Conservation (phyloP, 352 stramenopile genomes). For the Lagenidium giganteum region DNA sequence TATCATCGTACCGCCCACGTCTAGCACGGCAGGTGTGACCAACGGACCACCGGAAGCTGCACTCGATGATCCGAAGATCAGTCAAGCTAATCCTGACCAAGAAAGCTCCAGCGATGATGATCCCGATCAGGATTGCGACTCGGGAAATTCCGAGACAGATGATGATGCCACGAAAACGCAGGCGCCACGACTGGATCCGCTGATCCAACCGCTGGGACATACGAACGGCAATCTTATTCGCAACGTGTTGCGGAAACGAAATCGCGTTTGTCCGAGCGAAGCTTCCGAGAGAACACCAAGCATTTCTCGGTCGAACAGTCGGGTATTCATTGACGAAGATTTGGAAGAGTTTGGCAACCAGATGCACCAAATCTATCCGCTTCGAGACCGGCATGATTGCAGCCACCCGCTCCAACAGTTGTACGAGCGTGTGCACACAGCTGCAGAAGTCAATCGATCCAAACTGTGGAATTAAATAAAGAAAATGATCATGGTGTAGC, state of each 20-base stretch:
- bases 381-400: neutral
- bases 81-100: too few relatives aligned
- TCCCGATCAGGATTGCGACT: neutral
- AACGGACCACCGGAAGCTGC: neutral
- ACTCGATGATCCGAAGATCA: conserved; percentile 2
- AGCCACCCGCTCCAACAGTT: neutral
- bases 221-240: too few relatives aligned
- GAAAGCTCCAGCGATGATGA: neutral
- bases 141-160: neutral
- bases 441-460: conserved; percentile 33
- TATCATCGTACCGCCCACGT: too few relatives aligned
- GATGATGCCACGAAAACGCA: too few relatives aligned
- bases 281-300: neutral
- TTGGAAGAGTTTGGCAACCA: conserved; percentile 5
- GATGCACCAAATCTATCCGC: conserved; percentile 6
- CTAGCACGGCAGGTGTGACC: neutral
- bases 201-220: too few relatives aligned
- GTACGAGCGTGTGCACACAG: conserved; percentile 17
- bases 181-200: too few relatives aligned
- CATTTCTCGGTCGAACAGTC: too few relatives aligned
- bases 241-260: conserved; percentile 4
- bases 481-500: neutral
- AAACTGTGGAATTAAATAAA: conserved; percentile 32
- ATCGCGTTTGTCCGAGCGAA: conserved; percentile 1
- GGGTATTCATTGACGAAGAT: too few relatives aligned